Evolutionary conservation across 345 rosid genomes (phyloP).

Genomic region (Microcos paniculata): DNA sequence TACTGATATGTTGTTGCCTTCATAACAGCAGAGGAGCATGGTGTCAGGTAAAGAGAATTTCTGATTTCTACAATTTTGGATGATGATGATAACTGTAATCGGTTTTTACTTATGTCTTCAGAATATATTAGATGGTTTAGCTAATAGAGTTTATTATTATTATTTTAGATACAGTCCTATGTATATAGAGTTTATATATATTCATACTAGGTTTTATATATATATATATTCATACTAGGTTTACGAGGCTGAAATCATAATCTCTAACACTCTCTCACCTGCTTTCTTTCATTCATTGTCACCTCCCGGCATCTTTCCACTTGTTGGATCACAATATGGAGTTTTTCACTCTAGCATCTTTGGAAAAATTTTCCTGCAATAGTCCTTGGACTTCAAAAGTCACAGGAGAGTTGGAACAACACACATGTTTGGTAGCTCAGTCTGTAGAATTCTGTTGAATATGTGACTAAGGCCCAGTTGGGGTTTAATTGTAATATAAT

Average conservation of each 20-base stretch:
- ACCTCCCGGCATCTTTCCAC: not conserved
- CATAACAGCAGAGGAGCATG: not conserved
- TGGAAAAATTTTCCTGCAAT: not conserved
- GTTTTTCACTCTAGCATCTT: not conserved
- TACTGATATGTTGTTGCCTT: not conserved
- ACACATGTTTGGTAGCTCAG: not conserved
- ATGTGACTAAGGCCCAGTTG: not conserved
- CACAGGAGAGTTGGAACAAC: not conserved
- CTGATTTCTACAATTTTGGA: not conserved
- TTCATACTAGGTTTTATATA: not conserved
- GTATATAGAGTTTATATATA: no score
- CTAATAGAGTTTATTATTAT: not conserved
- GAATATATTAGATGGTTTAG: no score
- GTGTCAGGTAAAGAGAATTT: not conserved
- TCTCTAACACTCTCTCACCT: not conserved
- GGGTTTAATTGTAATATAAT: not conserved
- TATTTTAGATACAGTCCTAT: not conserved
- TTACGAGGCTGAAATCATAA: not conserved
- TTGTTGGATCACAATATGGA: not conserved
- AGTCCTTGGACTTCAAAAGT: not conserved
- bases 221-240: not conserved
- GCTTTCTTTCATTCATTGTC: not conserved
- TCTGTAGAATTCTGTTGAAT: not conserved
- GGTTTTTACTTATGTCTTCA: not conserved
- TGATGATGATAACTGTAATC: not conserved